Evolutionary conservation across 352 stramenopile species (phyloP).

Genomic region (Globisporangium okanoganense): DNA sequence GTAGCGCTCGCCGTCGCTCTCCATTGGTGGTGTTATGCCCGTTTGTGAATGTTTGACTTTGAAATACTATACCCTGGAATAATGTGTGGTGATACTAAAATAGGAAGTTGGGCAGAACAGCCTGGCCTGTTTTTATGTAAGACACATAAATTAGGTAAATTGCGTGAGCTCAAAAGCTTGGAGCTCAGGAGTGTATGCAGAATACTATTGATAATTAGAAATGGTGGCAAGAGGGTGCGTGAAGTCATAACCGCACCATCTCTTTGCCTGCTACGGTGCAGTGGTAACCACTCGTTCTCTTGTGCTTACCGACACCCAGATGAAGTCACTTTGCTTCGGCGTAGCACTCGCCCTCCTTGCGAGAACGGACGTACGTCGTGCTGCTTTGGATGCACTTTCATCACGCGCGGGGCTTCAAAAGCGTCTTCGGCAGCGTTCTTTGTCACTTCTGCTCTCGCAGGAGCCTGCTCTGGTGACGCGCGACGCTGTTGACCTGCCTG

Average conservation of each 20-base stretch:
- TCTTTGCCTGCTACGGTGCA: not conserved
- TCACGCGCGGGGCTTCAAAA: conserved; percentile 35
- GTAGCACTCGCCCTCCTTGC: conserved; percentile 32
- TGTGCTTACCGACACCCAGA: conserved; percentile 26
- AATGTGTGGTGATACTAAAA: no score
- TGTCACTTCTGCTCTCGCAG: not conserved
- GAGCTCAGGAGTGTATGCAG: no score
- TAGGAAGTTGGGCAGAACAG: no score
- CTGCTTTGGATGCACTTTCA: conserved; percentile 62
- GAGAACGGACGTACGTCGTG: conserved; percentile 49
- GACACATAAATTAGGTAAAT: no score
- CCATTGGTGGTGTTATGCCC: not conserved
- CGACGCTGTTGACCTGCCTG: conserved; percentile 4
- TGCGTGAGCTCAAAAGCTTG: no score
- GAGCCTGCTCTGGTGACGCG: not conserved
- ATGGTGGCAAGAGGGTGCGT: not conserved
- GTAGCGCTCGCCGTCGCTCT: conserved; percentile 9
- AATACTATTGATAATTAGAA: not conserved
- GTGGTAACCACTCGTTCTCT: not conserved
- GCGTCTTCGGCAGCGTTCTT: conserved; percentile 15
- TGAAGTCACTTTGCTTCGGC: conserved; percentile 49
- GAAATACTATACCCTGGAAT: no score
- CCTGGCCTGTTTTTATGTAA: no score
- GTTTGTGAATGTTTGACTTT: not conserved
- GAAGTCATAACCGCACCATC: not conserved